Conservation (phyloP, 2,329 filamentous ascomycete genomes). For the Stagonosporopsis chrysanthemi region DNA sequence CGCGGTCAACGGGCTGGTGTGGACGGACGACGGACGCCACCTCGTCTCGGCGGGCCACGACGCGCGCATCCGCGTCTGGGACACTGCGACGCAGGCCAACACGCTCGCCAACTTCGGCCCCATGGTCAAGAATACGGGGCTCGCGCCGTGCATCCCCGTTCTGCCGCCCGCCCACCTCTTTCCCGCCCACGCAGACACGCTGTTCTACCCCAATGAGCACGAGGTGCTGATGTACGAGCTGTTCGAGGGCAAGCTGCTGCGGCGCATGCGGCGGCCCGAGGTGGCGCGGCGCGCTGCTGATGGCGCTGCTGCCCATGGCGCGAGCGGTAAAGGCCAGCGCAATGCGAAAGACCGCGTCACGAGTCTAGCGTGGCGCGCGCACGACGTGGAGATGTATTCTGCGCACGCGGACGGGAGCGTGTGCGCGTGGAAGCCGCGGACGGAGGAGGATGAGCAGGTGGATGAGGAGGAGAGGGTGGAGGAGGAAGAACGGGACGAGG, state of each 20-base stretch:
- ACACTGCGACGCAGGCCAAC: slow-evolving; percentile 80
- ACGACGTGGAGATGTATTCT: slow-evolving; percentile 78
- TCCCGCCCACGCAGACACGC: slow-evolving; percentile 65
- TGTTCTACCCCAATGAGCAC: slow-evolving; percentile 79
- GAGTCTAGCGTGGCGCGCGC: slow-evolving; percentile 76
- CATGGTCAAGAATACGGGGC: slow-evolving; percentile 71
- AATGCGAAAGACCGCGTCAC: slow-evolving; percentile 64
- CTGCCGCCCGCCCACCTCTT: slow-evolving; percentile 68
- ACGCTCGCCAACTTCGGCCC: slow-evolving; percentile 89
- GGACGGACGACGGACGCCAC: slow-evolving; percentile 80
- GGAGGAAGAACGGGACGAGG: slow-evolving; percentile 44
- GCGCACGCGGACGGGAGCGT: slow-evolving; percentile 86
- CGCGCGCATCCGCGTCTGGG: slow-evolving; percentile 84
- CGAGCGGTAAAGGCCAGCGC: slow-evolving; percentile 50
- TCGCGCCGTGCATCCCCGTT: slow-evolving; percentile 52
- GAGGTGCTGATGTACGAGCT: slow-evolving; percentile 83
- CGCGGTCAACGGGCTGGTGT: slow-evolving; percentile 82
- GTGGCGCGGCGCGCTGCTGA: slow-evolving; percentile 24
- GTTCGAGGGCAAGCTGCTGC: slow-evolving; percentile 76
- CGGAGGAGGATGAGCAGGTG: slow-evolving; percentile 54
- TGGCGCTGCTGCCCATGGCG: neutral
- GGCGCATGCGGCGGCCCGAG: slow-evolving; percentile 71
- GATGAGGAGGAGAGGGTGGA: slow-evolving; percentile 54
- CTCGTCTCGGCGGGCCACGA: slow-evolving; percentile 86
- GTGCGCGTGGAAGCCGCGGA: slow-evolving; percentile 75